These are phyloP conservation scores for Huntiella savannae DNA, from an alignment of 2,329 filamentous ascomycete species.

Conservation along the genomic window DNA sequence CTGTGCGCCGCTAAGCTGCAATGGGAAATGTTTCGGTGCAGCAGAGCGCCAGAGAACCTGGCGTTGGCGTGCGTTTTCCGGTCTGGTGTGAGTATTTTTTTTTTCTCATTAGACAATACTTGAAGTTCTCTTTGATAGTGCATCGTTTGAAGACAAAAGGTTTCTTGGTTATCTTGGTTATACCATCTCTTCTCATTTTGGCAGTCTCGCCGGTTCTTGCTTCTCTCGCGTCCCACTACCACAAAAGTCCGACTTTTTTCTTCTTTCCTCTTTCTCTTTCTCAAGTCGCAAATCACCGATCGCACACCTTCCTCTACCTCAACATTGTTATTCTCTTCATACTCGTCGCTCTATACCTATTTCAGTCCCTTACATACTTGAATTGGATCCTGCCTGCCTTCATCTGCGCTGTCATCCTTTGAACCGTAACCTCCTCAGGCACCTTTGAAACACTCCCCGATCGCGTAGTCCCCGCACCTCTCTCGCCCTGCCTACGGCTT, in stretches of 20 bases:
- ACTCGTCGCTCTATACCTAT: not conserved
- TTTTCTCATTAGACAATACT: no score
- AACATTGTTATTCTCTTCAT: not conserved
- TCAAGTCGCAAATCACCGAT: not conserved
- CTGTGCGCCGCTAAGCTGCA: no score
- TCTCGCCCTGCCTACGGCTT: no score
- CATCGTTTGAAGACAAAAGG: no score
- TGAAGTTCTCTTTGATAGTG: no score
- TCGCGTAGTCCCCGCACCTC: no score
- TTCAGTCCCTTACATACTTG: not conserved
- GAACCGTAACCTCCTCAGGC: not conserved
- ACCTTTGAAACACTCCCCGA: not conserved
- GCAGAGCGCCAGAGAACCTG: no score
- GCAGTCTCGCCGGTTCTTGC: not conserved
- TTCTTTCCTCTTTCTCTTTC: not conserved
- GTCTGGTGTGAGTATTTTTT: no score
- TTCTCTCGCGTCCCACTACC: not conserved
- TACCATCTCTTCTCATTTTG: not conserved
- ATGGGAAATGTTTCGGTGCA: no score
- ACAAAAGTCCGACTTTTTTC: not conserved
- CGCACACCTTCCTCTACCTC: not conserved
- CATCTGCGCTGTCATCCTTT: not conserved
- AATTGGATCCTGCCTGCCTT: not conserved
- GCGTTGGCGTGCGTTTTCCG: no score
- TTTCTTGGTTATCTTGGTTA: not conserved